Base-by-base conservation (phyloP, 2,329 filamentous ascomycete genomes). In the Colletotrichum filicis region DNA sequence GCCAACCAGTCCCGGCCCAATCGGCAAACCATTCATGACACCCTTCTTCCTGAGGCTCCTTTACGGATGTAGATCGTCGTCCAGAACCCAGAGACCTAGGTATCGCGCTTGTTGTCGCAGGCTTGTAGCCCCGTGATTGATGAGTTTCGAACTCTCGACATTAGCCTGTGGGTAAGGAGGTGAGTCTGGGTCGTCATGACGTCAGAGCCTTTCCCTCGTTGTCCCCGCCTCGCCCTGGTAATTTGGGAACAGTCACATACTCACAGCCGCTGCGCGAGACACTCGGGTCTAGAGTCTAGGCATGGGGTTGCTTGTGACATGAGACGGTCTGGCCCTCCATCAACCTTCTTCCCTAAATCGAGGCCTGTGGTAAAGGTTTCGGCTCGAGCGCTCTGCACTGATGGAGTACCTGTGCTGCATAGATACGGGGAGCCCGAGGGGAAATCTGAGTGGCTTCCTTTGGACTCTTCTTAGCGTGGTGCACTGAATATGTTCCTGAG, bases 91-190 rank as follows among this genome's bases (percentile, higher is more conserved):
- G 26, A 61, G 35, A 35, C 30, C 49, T 14, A 3, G 11, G 46
- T 49, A n/a, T 67, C 24, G 66, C 22, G 68, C 62, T 30, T 64
- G 5, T 22, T 52, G 32, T 73, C 53, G 32, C 46, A 19, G 37
- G 37, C 37, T 42, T 19, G 37, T 8, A 42, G 35, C 56, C 53
- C 52, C 52, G 59, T 57, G 53, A 55, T 63, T 52, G 68, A 57
- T 26, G 49, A 66, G 66, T 30, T 65, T 73, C 71, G 71, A 71
- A 58, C 32, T 19, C 52, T 71, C 57, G 55, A 66, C 49, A 71
- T 62, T 65, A 24, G 37, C 28, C 26, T 71, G 66, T 61, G 66
- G 66, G 67, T 66, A 73, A 73, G 71, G 71, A 66, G 66, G 35
- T 61, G 19, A 16, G 35, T 58, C 52, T 49, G 64, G 52, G 65